Evolutionary conservation across 495 filamentous ascomycete species (phyloP).

Genomic region (Talaromyces stipitatus): DNA sequence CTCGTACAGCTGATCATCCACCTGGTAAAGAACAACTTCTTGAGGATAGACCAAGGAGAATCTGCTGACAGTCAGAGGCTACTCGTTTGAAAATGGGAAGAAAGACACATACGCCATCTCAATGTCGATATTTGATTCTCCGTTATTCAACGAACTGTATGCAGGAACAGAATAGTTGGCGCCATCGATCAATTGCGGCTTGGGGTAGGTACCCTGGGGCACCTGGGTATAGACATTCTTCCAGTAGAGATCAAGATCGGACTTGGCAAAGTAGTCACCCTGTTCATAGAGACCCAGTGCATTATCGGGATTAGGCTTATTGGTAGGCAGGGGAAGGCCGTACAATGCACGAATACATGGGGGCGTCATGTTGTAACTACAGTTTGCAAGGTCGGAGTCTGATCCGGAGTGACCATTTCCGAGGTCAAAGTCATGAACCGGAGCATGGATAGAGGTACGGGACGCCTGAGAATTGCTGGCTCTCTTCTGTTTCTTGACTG

Average conservation of each 20-base stretch:
- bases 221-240: conserved; percentile 33
- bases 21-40: conserved; percentile 47
- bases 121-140: conserved; percentile 42
- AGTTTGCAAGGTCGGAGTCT: conserved; percentile 19
- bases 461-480: background rate
- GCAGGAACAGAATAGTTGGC: conserved; percentile 26
- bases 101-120: conserved; percentile 29
- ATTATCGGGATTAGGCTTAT: conserved; percentile 26
- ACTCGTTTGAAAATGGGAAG: background rate
- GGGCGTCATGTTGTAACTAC: conserved; percentile 41
- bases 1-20: conserved; percentile 44
- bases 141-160: conserved; percentile 16
- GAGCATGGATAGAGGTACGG: background rate
- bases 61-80: background rate
- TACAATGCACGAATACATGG: conserved; percentile 49
- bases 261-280: conserved; percentile 42
- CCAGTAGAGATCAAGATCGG: conserved; percentile 52
- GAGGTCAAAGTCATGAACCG: background rate
- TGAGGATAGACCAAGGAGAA: conserved; percentile 43
- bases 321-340: conserved; percentile 32
- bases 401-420: background rate
- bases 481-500: background rate
- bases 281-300: conserved; percentile 48
- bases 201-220: conserved; percentile 37
- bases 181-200: conserved; percentile 35